Percentiles rank a stretch among this genome's conserved stretches.
Conservation (phyloP, 2,329 filamentous ascomycete species). For the Xylaria polymorpha region DNA sequence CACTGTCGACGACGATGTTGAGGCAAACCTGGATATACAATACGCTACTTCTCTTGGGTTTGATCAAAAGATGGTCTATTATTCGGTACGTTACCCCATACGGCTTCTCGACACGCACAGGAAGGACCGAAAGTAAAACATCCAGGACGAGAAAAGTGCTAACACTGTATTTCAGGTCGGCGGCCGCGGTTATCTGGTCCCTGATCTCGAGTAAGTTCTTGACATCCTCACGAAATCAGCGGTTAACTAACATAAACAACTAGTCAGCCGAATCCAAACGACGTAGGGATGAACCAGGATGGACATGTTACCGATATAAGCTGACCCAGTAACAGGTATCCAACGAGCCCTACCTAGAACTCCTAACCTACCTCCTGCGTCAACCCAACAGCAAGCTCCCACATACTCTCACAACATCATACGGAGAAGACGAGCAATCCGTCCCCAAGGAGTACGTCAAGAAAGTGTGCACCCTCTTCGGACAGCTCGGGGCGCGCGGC, state of each 20-base stretch:
- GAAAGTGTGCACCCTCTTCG: constrained; percentile 47
- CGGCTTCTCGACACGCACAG: too few relatives aligned
- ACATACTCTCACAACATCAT: constrained; percentile 45
- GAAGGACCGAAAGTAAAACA: too few relatives aligned
- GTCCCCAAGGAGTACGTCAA: constrained; percentile 44
- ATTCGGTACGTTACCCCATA: constrained; percentile 20
- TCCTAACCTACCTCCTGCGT: constrained; percentile 44
- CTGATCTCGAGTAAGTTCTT: constrained; percentile 56
- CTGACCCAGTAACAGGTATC: constrained; percentile 53
- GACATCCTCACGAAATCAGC: constrained; percentile 1
- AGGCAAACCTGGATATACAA: constrained; percentile 70
- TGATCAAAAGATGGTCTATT: constrained; percentile 22
- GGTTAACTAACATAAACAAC: constrained; percentile 26
- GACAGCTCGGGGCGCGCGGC: constrained; percentile 46
- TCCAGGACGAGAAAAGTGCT: not conserved
- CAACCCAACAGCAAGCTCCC: constrained; percentile 44
- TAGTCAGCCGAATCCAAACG: constrained; percentile 42
- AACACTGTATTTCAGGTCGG: constrained; percentile 60
- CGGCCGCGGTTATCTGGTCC: constrained; percentile 63
- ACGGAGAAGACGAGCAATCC: constrained; percentile 47
- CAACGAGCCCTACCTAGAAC: constrained; percentile 47
- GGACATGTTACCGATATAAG: constrained; percentile 22
- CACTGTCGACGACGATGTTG: constrained; percentile 54
- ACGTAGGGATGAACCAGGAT: constrained; percentile 27
- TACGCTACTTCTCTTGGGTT: constrained; percentile 49